Evolutionary conservation across 192 early-diverging fungal genomes (phyloP).

Genomic region (Coemansia sp.): DNA sequence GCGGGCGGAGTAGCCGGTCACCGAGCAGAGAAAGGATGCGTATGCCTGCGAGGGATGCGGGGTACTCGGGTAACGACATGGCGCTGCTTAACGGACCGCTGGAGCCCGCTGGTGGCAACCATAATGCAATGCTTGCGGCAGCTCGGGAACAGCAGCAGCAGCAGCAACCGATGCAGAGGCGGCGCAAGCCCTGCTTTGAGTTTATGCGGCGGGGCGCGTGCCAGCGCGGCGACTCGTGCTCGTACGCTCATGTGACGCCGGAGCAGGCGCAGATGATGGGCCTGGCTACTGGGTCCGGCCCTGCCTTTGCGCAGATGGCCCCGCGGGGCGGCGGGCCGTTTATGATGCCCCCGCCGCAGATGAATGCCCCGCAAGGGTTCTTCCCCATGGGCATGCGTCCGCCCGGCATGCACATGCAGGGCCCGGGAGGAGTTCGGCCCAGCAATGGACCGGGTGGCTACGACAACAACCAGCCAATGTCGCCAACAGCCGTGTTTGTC

Average conservation of each 20-base stretch:
- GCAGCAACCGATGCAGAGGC: constrained; percentile 13
- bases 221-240: constrained; percentile 39
- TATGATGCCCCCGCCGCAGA: constrained; percentile 14
- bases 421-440: neutral
- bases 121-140: constrained; percentile 10
- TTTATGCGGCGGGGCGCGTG: constrained; percentile 43
- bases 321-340: constrained; percentile 4
- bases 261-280: constrained; percentile 43
- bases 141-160: constrained; percentile 13
- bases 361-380: constrained; percentile 6
- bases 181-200: constrained; percentile 37
- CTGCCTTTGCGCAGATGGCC: neutral
- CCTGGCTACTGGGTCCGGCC: constrained; percentile 9
- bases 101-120: constrained; percentile 3
- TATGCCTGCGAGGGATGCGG: constrained; percentile 1
- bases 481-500: constrained; percentile 32
- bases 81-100: constrained; percentile 32
- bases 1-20: constrained; percentile 10
- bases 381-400: constrained; percentile 14
- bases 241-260: constrained; percentile 22
- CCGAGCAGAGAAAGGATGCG: constrained; percentile 15
- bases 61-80: constrained; percentile 4
- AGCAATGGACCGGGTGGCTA: neutral
- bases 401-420: constrained; percentile 1
- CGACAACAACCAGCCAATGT: constrained; percentile 4